These are phyloP conservation scores for Saururus chinensis DNA, from an alignment of 164 flowering plant genomes.

Conservation along the genomic window DNA sequence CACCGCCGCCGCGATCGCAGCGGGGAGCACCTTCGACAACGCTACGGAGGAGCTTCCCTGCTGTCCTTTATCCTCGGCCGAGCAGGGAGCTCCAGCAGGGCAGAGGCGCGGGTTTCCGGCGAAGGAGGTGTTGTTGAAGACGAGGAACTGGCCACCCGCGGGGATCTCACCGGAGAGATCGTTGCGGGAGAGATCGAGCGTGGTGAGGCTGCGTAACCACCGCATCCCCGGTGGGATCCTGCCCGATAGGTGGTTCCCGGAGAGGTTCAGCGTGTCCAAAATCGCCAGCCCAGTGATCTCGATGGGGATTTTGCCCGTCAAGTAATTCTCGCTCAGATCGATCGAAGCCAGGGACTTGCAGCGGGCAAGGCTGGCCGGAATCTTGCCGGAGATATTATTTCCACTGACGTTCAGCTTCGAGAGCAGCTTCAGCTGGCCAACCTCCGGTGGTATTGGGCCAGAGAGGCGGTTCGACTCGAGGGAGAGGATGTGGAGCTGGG, in stretches of 20 bases:
- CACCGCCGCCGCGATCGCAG: conserved; percentile 11
- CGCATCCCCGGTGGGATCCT: conserved; percentile 49
- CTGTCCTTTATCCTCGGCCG: not conserved
- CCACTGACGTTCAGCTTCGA: conserved; percentile 35
- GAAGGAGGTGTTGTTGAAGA: conserved; percentile 49
- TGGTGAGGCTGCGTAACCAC: conserved; percentile 47
- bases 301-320: conserved; percentile 43
- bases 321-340: conserved; percentile 59
- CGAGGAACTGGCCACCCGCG: conserved; percentile 45
- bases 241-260: conserved; percentile 51
- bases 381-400: conserved; percentile 48
- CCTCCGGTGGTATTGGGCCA: conserved; percentile 50
- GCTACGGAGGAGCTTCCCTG: not conserved
- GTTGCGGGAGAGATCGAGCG: conserved; percentile 66
- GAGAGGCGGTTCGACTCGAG: conserved; percentile 42
- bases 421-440: conserved; percentile 33
- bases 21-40: not conserved
- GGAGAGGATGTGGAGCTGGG: conserved; percentile 25
- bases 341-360: conserved; percentile 29
- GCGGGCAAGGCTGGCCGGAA: conserved; percentile 34
- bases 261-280: conserved; percentile 43
- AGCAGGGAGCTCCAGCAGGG: conserved; percentile 12
- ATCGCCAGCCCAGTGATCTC: conserved; percentile 26
- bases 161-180: conserved; percentile 56
- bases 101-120: conserved; percentile 74